Evolutionary conservation across 202 grass and related monocot species (phyloP).

Genomic region (Brachypodium distachyon): DNA sequence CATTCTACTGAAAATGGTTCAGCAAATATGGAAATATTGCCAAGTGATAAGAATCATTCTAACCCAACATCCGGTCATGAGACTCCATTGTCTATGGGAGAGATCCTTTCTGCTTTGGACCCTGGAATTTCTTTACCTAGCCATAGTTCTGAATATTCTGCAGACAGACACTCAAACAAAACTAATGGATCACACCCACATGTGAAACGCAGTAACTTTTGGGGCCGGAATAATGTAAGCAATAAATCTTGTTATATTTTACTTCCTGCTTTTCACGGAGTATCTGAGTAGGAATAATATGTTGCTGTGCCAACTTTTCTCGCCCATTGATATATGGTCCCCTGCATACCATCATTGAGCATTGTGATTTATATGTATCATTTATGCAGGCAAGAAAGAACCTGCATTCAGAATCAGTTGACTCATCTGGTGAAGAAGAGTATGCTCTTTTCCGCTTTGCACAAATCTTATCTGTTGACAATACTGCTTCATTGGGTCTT

Average conservation of each 20-base stretch:
- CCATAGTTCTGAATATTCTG: constrained; percentile 54
- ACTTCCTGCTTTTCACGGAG: background rate
- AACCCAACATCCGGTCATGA: constrained; percentile 31
- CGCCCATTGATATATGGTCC: background rate
- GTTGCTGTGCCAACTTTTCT: background rate
- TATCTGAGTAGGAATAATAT: background rate
- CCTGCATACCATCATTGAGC: background rate
- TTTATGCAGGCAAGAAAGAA: constrained; percentile 76
- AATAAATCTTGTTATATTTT: background rate
- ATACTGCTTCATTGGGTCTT: background rate
- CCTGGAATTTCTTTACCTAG: constrained; percentile 62
- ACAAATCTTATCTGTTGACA: constrained; percentile 13
- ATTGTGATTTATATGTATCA: constrained; percentile 28
- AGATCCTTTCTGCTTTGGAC: constrained; percentile 94
- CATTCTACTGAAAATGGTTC: constrained; percentile 41
- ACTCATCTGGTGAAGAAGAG: constrained; percentile 99
- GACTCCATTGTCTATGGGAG: constrained; percentile 88
- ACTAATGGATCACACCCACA: constrained; percentile 60
- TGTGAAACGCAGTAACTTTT: constrained; percentile 77
- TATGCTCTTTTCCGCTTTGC: constrained; percentile 36
- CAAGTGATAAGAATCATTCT: constrained; percentile 46
- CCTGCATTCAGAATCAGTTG: constrained; percentile 71
- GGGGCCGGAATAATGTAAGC: constrained; percentile 86
- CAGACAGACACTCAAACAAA: constrained; percentile 58
- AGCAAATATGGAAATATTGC: constrained; percentile 24